Percentiles rank a stretch among this genome's conserved stretches.
phyloP scores from a whole-genome alignment of 2,329 filamentous ascomycete genomes.

The Fusarium staphyleae region DNA sequence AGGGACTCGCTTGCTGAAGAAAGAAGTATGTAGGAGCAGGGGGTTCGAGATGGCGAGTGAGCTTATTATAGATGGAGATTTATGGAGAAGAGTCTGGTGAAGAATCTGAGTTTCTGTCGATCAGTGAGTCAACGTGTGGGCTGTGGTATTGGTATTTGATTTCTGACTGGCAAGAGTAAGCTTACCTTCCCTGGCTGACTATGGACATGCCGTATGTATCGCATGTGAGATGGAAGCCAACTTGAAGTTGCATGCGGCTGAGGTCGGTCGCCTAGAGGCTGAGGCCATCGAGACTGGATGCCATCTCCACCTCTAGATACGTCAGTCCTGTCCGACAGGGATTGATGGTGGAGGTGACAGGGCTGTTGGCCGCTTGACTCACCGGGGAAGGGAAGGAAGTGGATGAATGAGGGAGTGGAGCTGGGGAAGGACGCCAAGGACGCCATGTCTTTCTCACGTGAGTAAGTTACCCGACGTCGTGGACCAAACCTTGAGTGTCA shows the following conservation, averaged over 20 bases:
- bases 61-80: slow-evolving; percentile 15
- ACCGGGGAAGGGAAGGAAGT: slow-evolving; percentile 16
- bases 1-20: background rate
- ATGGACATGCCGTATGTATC: background rate
- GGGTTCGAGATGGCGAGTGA: background rate
- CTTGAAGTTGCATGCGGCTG: slow-evolving; percentile 22
- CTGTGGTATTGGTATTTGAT: too few species aligned
- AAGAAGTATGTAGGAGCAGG: background rate
- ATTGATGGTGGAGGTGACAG: slow-evolving; percentile 1
- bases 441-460: slow-evolving; percentile 8
- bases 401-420: slow-evolving; percentile 22
- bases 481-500: too few species aligned
- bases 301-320: slow-evolving; percentile 6
- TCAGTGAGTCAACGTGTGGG: slow-evolving; percentile 25
- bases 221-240: background rate
- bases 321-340: background rate
- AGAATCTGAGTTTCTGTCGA: slow-evolving; percentile 8
- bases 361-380: slow-evolving; percentile 33
- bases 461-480: background rate
- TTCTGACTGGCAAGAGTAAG: too few species aligned
- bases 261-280: slow-evolving; percentile 24
- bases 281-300: slow-evolving; percentile 5
- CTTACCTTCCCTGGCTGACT: too few species aligned
- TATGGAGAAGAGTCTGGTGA: background rate
- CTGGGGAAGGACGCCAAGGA: background rate